Base-by-base conservation (phyloP, 129 eudicot genomes). In the Deinandra increscens region DNA sequence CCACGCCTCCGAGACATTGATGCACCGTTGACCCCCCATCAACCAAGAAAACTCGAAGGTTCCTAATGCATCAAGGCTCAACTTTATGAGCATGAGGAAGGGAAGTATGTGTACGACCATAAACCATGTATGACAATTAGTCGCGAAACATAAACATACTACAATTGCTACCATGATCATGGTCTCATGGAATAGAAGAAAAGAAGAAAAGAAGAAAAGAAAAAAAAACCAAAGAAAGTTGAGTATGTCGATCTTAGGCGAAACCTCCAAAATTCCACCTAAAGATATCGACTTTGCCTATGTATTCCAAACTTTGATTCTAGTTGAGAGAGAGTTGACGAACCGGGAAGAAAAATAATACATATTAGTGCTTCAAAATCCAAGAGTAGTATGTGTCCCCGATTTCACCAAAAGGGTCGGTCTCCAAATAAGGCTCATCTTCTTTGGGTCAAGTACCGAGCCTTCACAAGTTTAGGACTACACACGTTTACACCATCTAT, bases 401-500 rank as follows among this genome's bases (percentile, higher is more conserved):
- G 6, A 43, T 48, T n/a, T 60, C 62, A 48, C 45, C 59, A 39
- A 33, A 38, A n/a, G 5, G 12, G 39, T 26, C 31, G 31, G 46
- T 48, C 1, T 53, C 13, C 60, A 53, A 53, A 19, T 26, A 5
- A 20, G 4, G 64, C 44, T 77, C 81, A 77, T 69, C 81, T 77
- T 38, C 65, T 22, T 51, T 71, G 76, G 5, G 45, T 48, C 49
- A 77, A 61, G 65, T 69, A 77, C 71, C 31, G 62, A 20, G 71
- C 23, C 36, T 29, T 61, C 71, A 60, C 66, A 77, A 60, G 5
- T 61, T 60, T 70, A 15, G 63, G 48, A 39, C 56, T 66, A 61
- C 53, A 42, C 43, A 51, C 67, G 38, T 51, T 23, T 53, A 5
- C 56, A 34, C 9, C 64, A 33, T 61, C 71, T 22, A n/a, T 63